These are phyloP conservation scores for Cantharellus anzutake DNA, from an alignment of 768 basidiomycete genomes.

Conservation along the genomic window DNA sequence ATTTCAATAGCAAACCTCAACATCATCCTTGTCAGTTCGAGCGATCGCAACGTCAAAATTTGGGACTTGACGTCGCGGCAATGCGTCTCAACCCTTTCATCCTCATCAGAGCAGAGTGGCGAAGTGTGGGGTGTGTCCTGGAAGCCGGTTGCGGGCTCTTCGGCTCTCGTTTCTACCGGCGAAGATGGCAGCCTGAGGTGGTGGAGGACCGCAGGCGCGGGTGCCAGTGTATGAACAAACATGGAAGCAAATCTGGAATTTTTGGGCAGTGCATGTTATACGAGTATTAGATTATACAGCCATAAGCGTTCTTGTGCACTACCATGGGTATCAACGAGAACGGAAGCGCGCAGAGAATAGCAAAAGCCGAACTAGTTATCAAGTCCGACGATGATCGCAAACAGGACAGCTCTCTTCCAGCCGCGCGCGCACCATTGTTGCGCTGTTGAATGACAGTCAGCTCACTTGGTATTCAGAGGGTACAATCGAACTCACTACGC, in stretches of 20 bases:
- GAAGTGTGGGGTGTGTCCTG: constrained; percentile 78
- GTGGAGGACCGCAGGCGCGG: constrained; percentile 37
- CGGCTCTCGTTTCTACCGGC: constrained; percentile 55
- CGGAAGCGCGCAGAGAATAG: too few species aligned
- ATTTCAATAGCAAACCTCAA: background rate
- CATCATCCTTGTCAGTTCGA: constrained; percentile 32
- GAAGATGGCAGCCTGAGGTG: constrained; percentile 57
- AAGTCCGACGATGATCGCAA: constrained; percentile 33
- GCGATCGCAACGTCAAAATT: constrained; percentile 70
- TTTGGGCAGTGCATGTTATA: too few species aligned
- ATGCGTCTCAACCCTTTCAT: constrained; percentile 61
- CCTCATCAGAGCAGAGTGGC: constrained; percentile 45
- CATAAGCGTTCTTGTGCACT: too few species aligned
- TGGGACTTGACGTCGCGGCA: constrained; percentile 68
- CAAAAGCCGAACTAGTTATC: background rate
- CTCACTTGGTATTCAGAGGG: background rate
- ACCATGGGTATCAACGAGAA: too few species aligned
- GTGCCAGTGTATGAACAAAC: background rate
- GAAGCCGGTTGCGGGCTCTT: constrained; percentile 35
- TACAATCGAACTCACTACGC: constrained; percentile 41
- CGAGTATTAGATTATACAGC: too few species aligned
- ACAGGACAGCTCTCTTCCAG: constrained; percentile 59
- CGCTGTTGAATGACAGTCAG: constrained; percentile 22
- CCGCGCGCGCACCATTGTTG: constrained; percentile 47
- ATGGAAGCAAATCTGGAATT: background rate